These are phyloP conservation scores for Hordeum marinum DNA, from an alignment of 176 grass and related monocot species.

Conservation along the genomic window DNA sequence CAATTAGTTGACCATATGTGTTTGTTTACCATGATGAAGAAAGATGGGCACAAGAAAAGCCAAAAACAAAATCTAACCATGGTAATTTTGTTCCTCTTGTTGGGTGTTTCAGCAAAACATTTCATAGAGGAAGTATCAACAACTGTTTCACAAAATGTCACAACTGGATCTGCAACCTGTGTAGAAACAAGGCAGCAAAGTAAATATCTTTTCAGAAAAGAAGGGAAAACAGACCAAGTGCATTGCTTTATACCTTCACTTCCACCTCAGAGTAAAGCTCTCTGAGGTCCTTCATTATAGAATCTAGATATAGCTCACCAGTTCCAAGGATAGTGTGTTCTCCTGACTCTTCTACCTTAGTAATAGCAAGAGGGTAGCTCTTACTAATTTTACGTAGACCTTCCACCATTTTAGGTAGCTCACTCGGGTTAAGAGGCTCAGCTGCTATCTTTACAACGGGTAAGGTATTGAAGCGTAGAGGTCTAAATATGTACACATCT, in stretches of 20 bases:
- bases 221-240: conserved; percentile 3
- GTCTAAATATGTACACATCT: conserved; percentile 95
- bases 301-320: conserved; percentile 96
- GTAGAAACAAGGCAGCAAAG: conserved; percentile 8
- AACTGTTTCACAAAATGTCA: conserved; percentile 97
- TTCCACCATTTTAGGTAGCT: conserved; percentile 98
- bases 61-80: conserved; percentile 53
- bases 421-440: conserved; percentile 95
- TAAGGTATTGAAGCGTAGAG: conserved; percentile 87
- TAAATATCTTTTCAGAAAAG: not conserved
- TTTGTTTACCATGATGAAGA: conserved; percentile 9
- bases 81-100: conserved; percentile 99
- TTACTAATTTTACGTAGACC: conserved; percentile 98
- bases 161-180: conserved; percentile 98
- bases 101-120: conserved; percentile 99
- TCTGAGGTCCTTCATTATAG: conserved; percentile 98
- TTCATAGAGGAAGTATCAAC: conserved; percentile 99
- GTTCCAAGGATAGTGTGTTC: conserved; percentile 95
- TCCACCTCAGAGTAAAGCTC: conserved; percentile 99
- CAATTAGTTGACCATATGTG: not conserved
- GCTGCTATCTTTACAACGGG: conserved; percentile 95
- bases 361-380: conserved; percentile 96
- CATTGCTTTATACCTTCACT: conserved; percentile 67
- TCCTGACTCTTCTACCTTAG: conserved; percentile 96
- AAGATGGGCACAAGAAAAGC: not conserved